Evolutionary conservation across 495 filamentous ascomycete species (phyloP), one percentile per base, ranked within the genome.

Genomic region (Pseudoneurospora amorphoporcata): DNA sequence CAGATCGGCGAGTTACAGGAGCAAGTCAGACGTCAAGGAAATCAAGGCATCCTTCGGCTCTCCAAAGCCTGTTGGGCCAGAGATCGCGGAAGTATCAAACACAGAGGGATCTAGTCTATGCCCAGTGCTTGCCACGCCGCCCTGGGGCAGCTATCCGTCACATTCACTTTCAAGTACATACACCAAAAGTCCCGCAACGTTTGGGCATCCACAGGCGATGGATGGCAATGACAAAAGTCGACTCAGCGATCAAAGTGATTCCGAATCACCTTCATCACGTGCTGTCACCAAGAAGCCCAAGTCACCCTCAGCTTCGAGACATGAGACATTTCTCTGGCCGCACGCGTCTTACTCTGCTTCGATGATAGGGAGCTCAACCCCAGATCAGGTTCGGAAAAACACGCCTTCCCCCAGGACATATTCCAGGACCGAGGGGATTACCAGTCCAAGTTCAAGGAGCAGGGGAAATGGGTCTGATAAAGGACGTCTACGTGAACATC

Each of bases 211-310:
- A 68, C 71, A 69, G 69, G 70, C 69, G 69, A 81, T 81, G 79
- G 79, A 75, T 71, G 73, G 69, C 38, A 29, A 45, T 41, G 72
- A 74, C 8, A 8, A 32, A 17, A 17, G 29, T 65, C 70, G 37
- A 14, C 17, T n/a, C 70, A 68, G 42, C 35, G 32, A 71, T 32
- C 12, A 4, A 71, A 68, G 70, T 45, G 77, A 79, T 75, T 73
- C 61, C 45, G 75, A 73, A 68, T 53, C 68, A 74, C 37, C 65
- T 65, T 39, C 75, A 78, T 80, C 79, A 80, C 78, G 72, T 78
- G 75, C 74, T 42, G 76, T 79, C 77, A 81, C 75, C 76, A 79
- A 69, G 14, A 32, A 65, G 29, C 6, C 29, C 29, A 65, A 17
- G 53, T 35, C 53, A 35, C 8, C 53, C 23, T 17, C 53, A 8